These are phyloP conservation scores for Podaxis sp. DNA, from an alignment of 768 basidiomycete species.

Conservation along the genomic window DNA sequence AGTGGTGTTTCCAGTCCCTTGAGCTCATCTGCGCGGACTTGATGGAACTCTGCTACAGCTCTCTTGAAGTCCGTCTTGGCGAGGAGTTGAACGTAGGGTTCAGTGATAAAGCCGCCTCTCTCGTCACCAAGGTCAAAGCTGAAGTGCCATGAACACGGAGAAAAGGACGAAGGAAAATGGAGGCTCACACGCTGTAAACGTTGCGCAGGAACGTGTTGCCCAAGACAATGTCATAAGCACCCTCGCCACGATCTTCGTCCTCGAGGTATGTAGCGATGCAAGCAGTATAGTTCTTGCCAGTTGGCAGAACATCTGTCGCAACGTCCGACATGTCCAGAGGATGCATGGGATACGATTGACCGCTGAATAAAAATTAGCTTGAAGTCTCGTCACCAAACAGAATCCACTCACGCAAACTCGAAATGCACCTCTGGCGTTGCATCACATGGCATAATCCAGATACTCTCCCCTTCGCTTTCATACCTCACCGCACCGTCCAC, in stretches of 20 bases:
- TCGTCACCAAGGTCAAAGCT: slow-evolving; percentile 15
- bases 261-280: slow-evolving; percentile 36
- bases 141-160: not conserved
- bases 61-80: slow-evolving; percentile 3
- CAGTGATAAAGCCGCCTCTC: not conserved
- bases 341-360: slow-evolving; percentile 37
- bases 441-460: slow-evolving; percentile 42
- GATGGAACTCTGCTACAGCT: slow-evolving; percentile 2
- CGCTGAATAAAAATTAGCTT: slow-evolving; percentile 21
- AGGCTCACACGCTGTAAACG: slow-evolving; percentile 16
- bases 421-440: slow-evolving; percentile 34
- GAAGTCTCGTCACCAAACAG: slow-evolving; percentile 12
- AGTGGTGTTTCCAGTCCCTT: not conserved
- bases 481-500: slow-evolving; percentile 25
- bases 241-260: slow-evolving; percentile 23
- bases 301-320: slow-evolving; percentile 21
- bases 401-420: slow-evolving; percentile 35
- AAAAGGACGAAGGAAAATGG: not conserved
- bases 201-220: slow-evolving; percentile 15
- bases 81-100: slow-evolving; percentile 16
- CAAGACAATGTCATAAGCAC: slow-evolving; percentile 24
- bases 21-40: not conserved
- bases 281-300: slow-evolving; percentile 35
- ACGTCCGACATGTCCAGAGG: slow-evolving; percentile 43
- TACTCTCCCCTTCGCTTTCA: slow-evolving; percentile 22